A percentile compares a stretch with the other conserved stretches of the same genome.
phyloP scores from a whole-genome alignment of 805 yeast genomes.

The Dipodascus geniculatus region DNA sequence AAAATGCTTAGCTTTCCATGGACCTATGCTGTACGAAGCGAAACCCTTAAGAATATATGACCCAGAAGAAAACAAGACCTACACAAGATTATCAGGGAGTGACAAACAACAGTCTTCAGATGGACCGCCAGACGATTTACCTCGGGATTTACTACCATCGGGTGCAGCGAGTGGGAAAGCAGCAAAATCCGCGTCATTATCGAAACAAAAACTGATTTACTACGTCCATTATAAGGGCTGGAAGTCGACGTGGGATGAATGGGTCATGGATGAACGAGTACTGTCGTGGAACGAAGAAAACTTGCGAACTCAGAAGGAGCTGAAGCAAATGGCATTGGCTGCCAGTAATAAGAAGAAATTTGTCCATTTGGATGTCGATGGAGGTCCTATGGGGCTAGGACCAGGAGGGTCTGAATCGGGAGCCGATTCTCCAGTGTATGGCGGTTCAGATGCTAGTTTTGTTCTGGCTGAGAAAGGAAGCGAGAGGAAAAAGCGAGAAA shows the following conservation, averaged over 20 bases:
- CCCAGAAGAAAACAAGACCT: conserved; percentile 26
- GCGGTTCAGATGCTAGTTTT: conserved; percentile 10
- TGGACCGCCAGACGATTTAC: conserved; percentile 2
- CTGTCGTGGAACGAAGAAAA: conserved; percentile 61
- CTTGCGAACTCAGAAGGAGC: conserved; percentile 45
- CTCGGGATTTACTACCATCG: not conserved
- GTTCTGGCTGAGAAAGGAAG: conserved; percentile 5
- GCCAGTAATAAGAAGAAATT: conserved; percentile 10
- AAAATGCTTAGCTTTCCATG: conserved; percentile 70
- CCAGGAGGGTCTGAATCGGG: conserved; percentile 5
- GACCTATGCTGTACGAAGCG: conserved; percentile 84
- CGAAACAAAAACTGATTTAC: conserved; percentile 30
- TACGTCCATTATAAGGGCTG: conserved; percentile 89
- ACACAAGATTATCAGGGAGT: conserved; percentile 7
- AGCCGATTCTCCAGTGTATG: conserved; percentile 8
- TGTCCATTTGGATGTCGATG: conserved; percentile 9
- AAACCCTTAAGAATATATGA: conserved; percentile 57
- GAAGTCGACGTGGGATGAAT: conserved; percentile 94
- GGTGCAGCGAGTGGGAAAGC: conserved; percentile 3
- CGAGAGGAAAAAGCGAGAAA: conserved; percentile 4
- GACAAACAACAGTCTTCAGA: conserved; percentile 6
- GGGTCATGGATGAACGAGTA: conserved; percentile 68
- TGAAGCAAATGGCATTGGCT: conserved; percentile 38
- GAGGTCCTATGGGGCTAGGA: conserved; percentile 3
- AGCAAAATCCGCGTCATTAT: conserved; percentile 5